Percentiles rank a stretch among this genome's conserved stretches.
phyloP scores from a whole-genome alignment of 169 alveolate genomes.

The Neospora caninum region DNA sequence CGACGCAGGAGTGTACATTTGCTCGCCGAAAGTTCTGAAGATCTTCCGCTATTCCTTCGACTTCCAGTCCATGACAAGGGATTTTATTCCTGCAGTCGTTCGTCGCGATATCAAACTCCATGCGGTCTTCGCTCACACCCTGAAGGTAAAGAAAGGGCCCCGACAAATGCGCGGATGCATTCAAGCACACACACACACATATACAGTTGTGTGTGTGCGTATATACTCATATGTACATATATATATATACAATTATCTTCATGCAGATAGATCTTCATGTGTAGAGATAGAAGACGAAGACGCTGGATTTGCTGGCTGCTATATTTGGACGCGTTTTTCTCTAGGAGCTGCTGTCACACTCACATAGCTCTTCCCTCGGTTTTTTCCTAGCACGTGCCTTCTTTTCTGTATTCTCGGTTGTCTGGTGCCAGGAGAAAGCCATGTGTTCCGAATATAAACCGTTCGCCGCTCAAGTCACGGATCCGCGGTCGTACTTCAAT shows the following conservation, averaged over 20 bases:
- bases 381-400: background rate
- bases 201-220: background rate
- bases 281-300: background rate
- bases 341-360: no score
- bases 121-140: background rate
- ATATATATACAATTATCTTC: no score
- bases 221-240: background rate
- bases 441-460: background rate
- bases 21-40: conserved; percentile 9
- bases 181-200: background rate
- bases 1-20: conserved; percentile 17
- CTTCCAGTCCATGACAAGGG: background rate
- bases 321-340: no score
- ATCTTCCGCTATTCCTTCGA: conserved; percentile 17
- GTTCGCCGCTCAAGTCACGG: background rate
- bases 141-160: background rate
- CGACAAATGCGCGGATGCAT: background rate
- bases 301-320: no score
- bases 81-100: conserved; percentile 16
- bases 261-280: background rate
- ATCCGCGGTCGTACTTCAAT: background rate
- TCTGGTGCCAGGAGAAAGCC: background rate
- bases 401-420: background rate
- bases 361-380: no score
- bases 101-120: background rate